Conservation (phyloP, 2,329 filamentous ascomycete genomes). For the Fusarium dimerum region DNA sequence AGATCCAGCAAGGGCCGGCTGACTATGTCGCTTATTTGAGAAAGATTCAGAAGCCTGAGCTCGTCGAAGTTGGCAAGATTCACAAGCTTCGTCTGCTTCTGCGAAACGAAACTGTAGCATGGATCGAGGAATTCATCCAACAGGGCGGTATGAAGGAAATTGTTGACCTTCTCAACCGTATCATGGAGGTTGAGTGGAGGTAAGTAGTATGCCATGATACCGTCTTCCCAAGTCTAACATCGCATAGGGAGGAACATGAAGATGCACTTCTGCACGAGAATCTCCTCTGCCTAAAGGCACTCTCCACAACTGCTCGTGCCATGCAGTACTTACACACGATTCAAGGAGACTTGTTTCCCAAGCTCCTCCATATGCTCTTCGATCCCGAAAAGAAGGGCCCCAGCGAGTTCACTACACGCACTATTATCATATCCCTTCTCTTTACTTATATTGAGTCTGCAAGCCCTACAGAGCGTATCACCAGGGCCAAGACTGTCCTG, state of each 20-base stretch:
- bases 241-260: constrained; percentile 84
- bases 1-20: constrained; percentile 71
- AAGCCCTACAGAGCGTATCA: constrained; percentile 59
- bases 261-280: constrained; percentile 91
- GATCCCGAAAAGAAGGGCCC: constrained; percentile 98
- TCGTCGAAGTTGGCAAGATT: constrained; percentile 89
- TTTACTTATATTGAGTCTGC: constrained; percentile 83
- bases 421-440: constrained; percentile 84
- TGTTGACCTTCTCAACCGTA: constrained; percentile 82
- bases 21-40: constrained; percentile 87
- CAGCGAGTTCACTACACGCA: constrained; percentile 91
- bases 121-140: constrained; percentile 90
- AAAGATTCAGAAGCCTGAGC: constrained; percentile 77
- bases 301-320: constrained; percentile 88
- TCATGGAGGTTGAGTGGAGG: constrained; percentile 96
- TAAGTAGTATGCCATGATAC: constrained; percentile 44
- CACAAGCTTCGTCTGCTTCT: constrained; percentile 89
- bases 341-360: constrained; percentile 80
- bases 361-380: constrained; percentile 84
- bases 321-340: constrained; percentile 80
- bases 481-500: constrained; percentile 73
- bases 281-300: constrained; percentile 87
- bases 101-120: constrained; percentile 91
- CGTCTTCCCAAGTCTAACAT: constrained; percentile 5
- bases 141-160: constrained; percentile 93